Conservation (phyloP, 257 asterid genomes). For the Lycium ferocissimum region DNA sequence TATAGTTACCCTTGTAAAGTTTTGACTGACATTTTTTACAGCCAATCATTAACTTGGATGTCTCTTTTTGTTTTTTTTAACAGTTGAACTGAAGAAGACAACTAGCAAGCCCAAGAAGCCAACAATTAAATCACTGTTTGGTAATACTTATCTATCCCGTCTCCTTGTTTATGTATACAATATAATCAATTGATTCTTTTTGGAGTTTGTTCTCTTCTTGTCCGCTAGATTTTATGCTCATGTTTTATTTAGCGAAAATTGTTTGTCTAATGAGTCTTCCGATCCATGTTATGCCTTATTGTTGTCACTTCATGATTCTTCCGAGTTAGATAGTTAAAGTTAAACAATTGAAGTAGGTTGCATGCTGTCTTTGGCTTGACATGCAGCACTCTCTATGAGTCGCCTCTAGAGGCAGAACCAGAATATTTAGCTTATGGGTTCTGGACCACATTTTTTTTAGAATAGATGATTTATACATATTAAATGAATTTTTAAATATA, state of each 20-base stretch:
- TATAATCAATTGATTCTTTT: neutral
- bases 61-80: neutral
- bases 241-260: neutral
- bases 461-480: too few relatives aligned
- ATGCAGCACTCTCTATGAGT: neutral
- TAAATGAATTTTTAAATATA: too few relatives aligned
- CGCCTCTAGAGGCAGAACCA: too few relatives aligned
- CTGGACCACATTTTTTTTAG: too few relatives aligned
- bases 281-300: neutral
- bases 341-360: neutral
- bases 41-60: neutral
- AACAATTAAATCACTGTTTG: constrained; percentile 83
- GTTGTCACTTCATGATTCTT: neutral
- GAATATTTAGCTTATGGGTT: too few relatives aligned
- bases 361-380: neutral
- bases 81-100: constrained; percentile 95
- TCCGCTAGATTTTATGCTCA: neutral
- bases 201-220: constrained; percentile 7
- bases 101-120: constrained; percentile 76
- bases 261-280: neutral
- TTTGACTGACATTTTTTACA: neutral
- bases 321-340: neutral
- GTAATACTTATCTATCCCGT: constrained; percentile 43
- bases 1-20: neutral
- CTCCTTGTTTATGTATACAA: neutral